A percentile compares a stretch with the other conserved stretches of the same genome.
These are phyloP conservation scores for Lactifluus volemus DNA, from an alignment of 768 basidiomycete species.

Conservation along the genomic window DNA sequence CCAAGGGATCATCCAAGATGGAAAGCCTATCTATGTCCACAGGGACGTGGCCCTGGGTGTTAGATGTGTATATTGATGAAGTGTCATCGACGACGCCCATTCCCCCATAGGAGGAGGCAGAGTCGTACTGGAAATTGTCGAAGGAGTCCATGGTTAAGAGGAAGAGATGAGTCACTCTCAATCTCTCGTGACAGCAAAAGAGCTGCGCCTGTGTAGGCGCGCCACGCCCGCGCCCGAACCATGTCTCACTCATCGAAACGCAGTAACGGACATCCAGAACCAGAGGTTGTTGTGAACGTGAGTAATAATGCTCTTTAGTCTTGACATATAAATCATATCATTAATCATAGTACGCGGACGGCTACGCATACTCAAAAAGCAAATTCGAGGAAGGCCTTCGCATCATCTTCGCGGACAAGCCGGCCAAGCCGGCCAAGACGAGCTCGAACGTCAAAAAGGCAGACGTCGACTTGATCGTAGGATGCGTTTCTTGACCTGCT, in stretches of 20 bases:
- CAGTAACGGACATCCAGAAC: slow-evolving; percentile 49
- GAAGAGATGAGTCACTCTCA: slow-evolving; percentile 5
- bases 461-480: slow-evolving; percentile 57
- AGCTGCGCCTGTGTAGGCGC: too few relatives aligned
- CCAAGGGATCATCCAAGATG: slow-evolving; percentile 51
- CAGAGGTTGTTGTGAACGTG: slow-evolving; percentile 62
- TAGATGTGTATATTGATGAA: slow-evolving; percentile 72
- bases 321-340: neutral
- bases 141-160: slow-evolving; percentile 59
- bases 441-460: slow-evolving; percentile 41
- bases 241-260: slow-evolving; percentile 20
- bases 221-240: neutral
- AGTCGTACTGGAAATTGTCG: slow-evolving; percentile 81
- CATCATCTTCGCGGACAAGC: slow-evolving; percentile 48
- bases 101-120: slow-evolving; percentile 70
- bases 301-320: slow-evolving; percentile 20
- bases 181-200: too few relatives aligned
- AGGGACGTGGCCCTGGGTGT: slow-evolving; percentile 41
- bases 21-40: slow-evolving; percentile 64
- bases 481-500: slow-evolving; percentile 16
- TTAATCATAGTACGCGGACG: slow-evolving; percentile 47
- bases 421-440: slow-evolving; percentile 37
- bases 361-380: slow-evolving; percentile 56
- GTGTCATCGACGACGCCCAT: slow-evolving; percentile 69
- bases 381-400: slow-evolving; percentile 59